Evolutionary conservation across 345 rosid genomes (phyloP).

Genomic region (Microthlaspi erraticum): DNA sequence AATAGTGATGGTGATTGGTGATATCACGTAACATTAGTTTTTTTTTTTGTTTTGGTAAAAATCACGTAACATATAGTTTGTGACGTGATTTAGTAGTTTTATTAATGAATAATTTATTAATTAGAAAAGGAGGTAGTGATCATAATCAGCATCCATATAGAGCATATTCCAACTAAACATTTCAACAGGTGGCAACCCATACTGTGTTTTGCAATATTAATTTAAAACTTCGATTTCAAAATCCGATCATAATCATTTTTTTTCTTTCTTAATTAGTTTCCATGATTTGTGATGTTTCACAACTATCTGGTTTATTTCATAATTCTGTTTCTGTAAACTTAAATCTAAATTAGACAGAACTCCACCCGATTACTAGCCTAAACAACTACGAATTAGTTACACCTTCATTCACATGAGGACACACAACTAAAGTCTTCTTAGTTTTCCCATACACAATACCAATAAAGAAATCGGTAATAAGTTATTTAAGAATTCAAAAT

Average conservation of each 20-base stretch:
- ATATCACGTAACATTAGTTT: too few relatives aligned
- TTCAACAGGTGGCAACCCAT: slow-evolving; percentile 9
- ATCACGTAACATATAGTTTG: neutral
- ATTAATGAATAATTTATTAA: neutral
- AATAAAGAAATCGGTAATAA: neutral
- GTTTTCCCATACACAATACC: slow-evolving; percentile 2
- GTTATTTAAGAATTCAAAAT: neutral
- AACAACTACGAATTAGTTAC: slow-evolving; percentile 2
- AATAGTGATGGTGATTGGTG: too few relatives aligned
- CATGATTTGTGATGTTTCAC: neutral
- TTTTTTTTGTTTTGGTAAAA: neutral
- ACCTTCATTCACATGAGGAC: neutral
- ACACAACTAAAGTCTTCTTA: slow-evolving; percentile 5
- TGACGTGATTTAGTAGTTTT: slow-evolving; percentile 18
- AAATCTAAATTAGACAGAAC: neutral
- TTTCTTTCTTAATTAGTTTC: slow-evolving; percentile 2
- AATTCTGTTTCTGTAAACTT: neutral
- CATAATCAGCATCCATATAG: slow-evolving; percentile 12
- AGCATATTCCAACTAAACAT: slow-evolving; percentile 31
- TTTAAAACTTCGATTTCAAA: neutral
- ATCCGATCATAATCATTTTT: neutral
- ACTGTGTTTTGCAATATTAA: slow-evolving; percentile 3
- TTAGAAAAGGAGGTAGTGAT: neutral
- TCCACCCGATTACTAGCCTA: neutral
- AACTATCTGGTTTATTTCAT: neutral